Evolutionary conservation across 129 eudicot genomes (phyloP), one percentile per base, ranked within the genome.

Genomic region (Silybum marianum): DNA sequence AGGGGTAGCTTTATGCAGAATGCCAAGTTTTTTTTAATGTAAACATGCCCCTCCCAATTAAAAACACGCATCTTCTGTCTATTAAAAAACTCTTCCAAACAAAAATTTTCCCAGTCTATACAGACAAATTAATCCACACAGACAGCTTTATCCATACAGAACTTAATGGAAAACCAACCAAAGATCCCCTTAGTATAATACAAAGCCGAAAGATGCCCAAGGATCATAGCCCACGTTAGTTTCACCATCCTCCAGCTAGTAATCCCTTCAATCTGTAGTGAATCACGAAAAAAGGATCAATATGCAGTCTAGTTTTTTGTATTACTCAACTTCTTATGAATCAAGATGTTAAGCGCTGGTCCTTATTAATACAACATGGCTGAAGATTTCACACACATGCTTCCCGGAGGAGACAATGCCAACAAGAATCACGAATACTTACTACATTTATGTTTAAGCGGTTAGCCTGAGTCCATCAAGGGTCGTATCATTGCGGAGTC

Each of bases 231-330:
- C 36, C 46, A 32, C 36, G 34, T 34, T 32, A 24, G 18, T 21
- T 48, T 80, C 58, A 80, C 39, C 83, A 71, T 51, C 69, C 32
- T 51, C 38, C 36, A 14, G 72, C 58, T 22, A 51, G 22, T 51
- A 71, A 11, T 23, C 22, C 36, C 21, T 32, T 34, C 23, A 51
- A 13, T 21, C 40, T 69, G 5, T 48, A 71, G 46, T 54, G 9
- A 70, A 48, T 34, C 14, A 34, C 13, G 13, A 32, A 54, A 79
- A 66, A 11, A 40, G 54, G 54, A 70, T 51, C 62, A 69, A 12
- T 19, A 28, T 48, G 54, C 3, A 0, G 26, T 48, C 69, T 14
- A 70, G 21, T 28, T 78, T n/a, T 48, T 65, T 44, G 2, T 46
- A 28, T 70, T 69, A 32, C 21, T 58, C 42, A 12, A 51, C 44